Conservation (phyloP, 495 filamentous ascomycete genomes). For the Xylaria castorea region DNA sequence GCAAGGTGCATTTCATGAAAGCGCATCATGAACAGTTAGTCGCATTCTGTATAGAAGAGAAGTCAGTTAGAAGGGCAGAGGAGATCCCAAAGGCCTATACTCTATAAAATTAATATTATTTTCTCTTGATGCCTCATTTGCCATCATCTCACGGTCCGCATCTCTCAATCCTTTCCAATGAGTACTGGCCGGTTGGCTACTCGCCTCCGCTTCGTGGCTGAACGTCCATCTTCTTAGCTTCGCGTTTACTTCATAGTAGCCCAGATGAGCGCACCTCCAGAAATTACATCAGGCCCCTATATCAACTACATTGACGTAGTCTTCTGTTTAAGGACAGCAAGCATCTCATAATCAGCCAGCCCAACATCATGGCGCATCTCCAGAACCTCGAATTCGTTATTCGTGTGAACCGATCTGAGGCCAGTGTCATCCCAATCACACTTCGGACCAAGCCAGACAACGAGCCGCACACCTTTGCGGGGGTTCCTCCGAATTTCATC, state of each 20-base stretch:
- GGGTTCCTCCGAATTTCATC: background rate
- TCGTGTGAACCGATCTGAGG: background rate
- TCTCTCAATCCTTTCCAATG: background rate
- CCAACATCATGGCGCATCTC: conserved; percentile 13
- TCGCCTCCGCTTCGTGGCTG: background rate
- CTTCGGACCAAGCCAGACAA: conserved; percentile 24
- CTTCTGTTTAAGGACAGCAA: conserved; percentile 13
- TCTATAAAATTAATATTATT: background rate
- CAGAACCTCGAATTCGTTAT: conserved; percentile 20
- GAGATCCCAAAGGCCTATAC: background rate
- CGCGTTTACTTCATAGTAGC: background rate
- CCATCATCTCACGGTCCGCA: background rate
- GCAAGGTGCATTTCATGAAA: conserved; percentile 9
- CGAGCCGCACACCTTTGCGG: background rate
- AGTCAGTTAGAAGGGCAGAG: background rate
- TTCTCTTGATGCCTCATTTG: background rate
- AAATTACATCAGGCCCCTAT: background rate
- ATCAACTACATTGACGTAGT: too few species aligned
- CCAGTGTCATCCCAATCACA: conserved; percentile 26
- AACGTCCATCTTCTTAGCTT: background rate
- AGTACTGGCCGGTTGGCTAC: background rate
- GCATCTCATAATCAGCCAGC: conserved; percentile 25
- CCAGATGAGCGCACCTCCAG: background rate
- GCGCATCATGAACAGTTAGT: background rate
- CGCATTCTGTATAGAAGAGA: conserved; percentile 2